Percentiles rank a stretch among this genome's conserved stretches.
phyloP scores from a whole-genome alignment of 2,329 filamentous ascomycete species.

The Colletotrichum tabaci region DNA sequence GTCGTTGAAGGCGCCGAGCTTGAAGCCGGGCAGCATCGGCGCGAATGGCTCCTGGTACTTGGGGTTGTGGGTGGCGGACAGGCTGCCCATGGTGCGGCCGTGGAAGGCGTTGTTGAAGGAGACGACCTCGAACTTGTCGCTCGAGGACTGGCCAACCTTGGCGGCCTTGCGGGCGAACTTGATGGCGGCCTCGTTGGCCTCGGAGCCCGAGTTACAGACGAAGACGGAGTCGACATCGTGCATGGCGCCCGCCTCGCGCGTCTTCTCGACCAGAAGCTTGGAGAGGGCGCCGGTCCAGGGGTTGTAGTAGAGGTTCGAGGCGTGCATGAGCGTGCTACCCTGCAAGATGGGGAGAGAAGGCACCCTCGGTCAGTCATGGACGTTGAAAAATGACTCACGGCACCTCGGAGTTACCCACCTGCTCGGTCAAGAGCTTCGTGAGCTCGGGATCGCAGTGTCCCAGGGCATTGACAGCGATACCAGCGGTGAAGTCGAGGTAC shows the following conservation, averaged over 20 bases:
- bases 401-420: conserved; percentile 65
- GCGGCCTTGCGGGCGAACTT: conserved; percentile 97
- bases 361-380: conserved; percentile 20
- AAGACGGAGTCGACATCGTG: conserved; percentile 85
- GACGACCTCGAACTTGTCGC: conserved; percentile 85
- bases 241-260: conserved; percentile 85
- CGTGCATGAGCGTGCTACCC: conserved; percentile 86
- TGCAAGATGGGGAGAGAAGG: conserved; percentile 46
- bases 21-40: conserved; percentile 96
- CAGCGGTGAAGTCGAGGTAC: conserved; percentile 95
- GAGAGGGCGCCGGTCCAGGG: conserved; percentile 93
- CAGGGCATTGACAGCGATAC: conserved; percentile 94
- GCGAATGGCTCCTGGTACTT: conserved; percentile 97
- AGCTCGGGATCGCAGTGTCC: conserved; percentile 92
- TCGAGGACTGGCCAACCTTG: conserved; percentile 79
- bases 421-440: conserved; percentile 80
- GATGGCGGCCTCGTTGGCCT: conserved; percentile 97
- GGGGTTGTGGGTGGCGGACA: conserved; percentile 97
- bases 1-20: conserved; percentile 89
- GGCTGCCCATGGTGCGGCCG: conserved; percentile 93
- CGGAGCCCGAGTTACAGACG: conserved; percentile 95
- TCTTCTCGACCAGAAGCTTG: conserved; percentile 86
- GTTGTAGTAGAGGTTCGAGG: conserved; percentile 98
- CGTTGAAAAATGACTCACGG: conserved; percentile 20
- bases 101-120: conserved; percentile 96